Percentiles rank a stretch among this genome's conserved stretches.
phyloP scores from a whole-genome alignment of 768 basidiomycete genomes.

The Asterophora parasitica region DNA sequence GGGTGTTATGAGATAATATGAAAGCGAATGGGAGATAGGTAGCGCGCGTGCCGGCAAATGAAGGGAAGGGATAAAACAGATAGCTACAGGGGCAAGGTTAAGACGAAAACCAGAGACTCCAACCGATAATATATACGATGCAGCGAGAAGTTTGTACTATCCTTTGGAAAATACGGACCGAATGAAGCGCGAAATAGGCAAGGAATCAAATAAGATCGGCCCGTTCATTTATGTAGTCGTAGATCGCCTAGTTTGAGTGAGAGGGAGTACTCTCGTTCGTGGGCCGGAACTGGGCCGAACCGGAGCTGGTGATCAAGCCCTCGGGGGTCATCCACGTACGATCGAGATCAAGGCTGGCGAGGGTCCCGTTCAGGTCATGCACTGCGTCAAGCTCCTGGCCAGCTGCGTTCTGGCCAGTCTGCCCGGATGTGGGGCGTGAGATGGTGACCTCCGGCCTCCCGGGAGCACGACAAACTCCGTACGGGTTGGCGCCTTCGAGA shows the following conservation, averaged over 20 bases:
- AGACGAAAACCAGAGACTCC: conserved; percentile 20
- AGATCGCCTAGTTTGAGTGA: conserved; percentile 10
- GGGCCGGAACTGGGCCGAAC: conserved; percentile 12
- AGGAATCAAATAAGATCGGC: conserved; percentile 6
- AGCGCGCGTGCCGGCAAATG: background rate
- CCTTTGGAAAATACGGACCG: conserved; percentile 17
- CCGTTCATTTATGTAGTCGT: conserved; percentile 1
- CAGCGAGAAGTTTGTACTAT: conserved; percentile 30
- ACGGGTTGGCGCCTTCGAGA: conserved; percentile 36
- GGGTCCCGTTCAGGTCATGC: conserved; percentile 69
- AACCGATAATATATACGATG: conserved; percentile 25
- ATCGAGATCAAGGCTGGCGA: conserved; percentile 71
- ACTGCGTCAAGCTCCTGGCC: conserved; percentile 46
- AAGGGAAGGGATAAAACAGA: conserved; percentile 10
- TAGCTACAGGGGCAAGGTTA: conserved; percentile 15
- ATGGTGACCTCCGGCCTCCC: conserved; percentile 44
- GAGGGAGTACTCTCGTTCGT: conserved; percentile 17
- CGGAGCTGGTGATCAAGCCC: conserved; percentile 9
- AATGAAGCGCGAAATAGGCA: conserved; percentile 5
- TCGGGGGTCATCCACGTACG: conserved; percentile 26
- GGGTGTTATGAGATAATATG: conserved; percentile 13
- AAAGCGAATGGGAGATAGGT: conserved; percentile 3
- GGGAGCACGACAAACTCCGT: conserved; percentile 35
- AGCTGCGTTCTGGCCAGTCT: conserved; percentile 20
- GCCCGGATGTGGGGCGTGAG: conserved; percentile 52